Evolutionary conservation across 495 filamentous ascomycete genomes (phyloP).

Genomic region (Immersiella caudata): DNA sequence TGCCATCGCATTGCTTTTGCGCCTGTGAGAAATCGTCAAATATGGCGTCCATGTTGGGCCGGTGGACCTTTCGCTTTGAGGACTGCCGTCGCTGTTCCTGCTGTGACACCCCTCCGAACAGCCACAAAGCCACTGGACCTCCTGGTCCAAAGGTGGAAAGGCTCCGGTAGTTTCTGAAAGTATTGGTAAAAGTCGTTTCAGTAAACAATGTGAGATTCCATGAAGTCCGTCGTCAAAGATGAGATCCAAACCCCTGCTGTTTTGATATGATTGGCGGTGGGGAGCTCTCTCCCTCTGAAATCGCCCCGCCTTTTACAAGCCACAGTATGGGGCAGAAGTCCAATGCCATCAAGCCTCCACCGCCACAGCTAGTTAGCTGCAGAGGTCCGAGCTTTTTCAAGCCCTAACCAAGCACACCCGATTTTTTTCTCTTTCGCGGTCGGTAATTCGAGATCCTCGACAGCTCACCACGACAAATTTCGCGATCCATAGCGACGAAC

Average conservation of each 20-base stretch:
- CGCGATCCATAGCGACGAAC: constrained; percentile 37
- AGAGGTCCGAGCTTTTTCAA: constrained; percentile 35
- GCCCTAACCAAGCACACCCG: constrained; percentile 44
- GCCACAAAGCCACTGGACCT: neutral
- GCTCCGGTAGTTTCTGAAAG: neutral
- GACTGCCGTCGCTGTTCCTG: neutral
- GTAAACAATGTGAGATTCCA: neutral
- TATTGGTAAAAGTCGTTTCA: neutral
- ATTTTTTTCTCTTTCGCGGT: constrained; percentile 38
- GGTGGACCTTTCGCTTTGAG: neutral
- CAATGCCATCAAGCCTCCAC: constrained; percentile 12
- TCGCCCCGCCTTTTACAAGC: neutral
- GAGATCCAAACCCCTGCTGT: neutral
- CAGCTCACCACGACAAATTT: constrained; percentile 36
- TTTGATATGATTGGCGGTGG: constrained; percentile 11
- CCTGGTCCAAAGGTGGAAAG: neutral
- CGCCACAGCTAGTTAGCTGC: constrained; percentile 23
- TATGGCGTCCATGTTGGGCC: constrained; percentile 58
- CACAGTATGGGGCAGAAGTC: constrained; percentile 15
- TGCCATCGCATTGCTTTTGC: constrained; percentile 59
- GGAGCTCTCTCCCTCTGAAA: neutral
- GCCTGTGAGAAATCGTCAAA: constrained; percentile 62
- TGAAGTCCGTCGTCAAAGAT: neutral
- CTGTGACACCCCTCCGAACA: neutral
- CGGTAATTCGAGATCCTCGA: constrained; percentile 38